Percentiles rank a stretch among this genome's conserved stretches.
Conservation (phyloP, 768 basidiomycete species). For the Lentinula sp. region DNA sequence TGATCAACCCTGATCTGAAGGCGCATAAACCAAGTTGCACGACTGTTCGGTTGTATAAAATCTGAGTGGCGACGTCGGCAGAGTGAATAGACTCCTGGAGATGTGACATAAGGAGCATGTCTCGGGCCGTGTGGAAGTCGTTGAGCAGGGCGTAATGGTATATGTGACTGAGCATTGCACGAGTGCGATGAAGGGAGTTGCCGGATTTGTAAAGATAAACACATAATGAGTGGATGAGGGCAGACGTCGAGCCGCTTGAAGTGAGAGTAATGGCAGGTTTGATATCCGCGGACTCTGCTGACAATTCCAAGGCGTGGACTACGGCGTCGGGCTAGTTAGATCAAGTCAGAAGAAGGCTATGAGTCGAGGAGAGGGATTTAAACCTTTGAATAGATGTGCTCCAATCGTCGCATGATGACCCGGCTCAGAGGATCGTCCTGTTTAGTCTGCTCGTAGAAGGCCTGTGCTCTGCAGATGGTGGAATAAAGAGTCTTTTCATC, state of each 20-base stretch:
- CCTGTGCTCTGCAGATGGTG: conserved; percentile 89
- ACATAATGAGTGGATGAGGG: conserved; percentile 85
- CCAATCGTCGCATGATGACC: conserved; percentile 90
- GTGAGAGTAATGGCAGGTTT: conserved; percentile 59
- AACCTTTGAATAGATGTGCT: conserved; percentile 98
- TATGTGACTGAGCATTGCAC: conserved; percentile 96
- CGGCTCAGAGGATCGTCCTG: conserved; percentile 78
- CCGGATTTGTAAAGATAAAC: conserved; percentile 90
- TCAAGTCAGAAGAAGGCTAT: conserved; percentile 10
- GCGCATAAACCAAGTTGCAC: conserved; percentile 97
- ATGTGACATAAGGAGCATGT: conserved; percentile 99
- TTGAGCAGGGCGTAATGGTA: conserved; percentile 97
- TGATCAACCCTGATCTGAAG: conserved; percentile 91
- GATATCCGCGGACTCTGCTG: conserved; percentile 50
- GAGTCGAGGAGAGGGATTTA: conserved; percentile 7
- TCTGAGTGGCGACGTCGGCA: conserved; percentile 95
- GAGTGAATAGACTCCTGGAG: conserved; percentile 95
- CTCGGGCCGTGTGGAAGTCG: conserved; percentile 93
- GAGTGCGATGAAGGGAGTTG: conserved; percentile 87
- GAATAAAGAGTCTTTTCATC: conserved; percentile 93
- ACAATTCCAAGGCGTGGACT: conserved; percentile 81
- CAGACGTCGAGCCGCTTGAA: conserved; percentile 50
- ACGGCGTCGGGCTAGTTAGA: conserved; percentile 80
- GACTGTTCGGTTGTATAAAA: conserved; percentile 95
- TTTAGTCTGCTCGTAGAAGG: conserved; percentile 79